Percentiles rank a stretch among this genome's conserved stretches.
Conservation (phyloP, 2,329 filamentous ascomycete species). For the Zymoseptoria ardabiliae region DNA sequence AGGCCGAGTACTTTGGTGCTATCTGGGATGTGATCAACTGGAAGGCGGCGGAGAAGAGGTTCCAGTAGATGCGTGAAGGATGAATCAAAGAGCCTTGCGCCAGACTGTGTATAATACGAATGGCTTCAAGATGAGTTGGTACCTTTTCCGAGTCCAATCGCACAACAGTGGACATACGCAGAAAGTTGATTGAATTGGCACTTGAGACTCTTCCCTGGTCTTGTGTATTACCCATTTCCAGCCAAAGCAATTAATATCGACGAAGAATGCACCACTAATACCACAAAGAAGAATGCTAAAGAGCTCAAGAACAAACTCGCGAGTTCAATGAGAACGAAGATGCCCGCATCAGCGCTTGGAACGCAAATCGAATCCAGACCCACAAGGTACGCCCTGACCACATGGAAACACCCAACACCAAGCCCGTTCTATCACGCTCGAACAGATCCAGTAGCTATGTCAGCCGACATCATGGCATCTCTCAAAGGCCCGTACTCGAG, state of each 20-base stretch:
- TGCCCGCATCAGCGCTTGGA: neutral
- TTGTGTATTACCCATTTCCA: too few relatives aligned
- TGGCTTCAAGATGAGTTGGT: neutral
- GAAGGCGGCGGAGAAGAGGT: conserved; percentile 59
- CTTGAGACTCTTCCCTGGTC: too few relatives aligned
- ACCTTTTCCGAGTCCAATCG: neutral
- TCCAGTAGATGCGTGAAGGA: conserved; percentile 22
- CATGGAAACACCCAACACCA: neutral
- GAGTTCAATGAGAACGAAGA: too few relatives aligned
- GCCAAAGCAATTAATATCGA: too few relatives aligned
- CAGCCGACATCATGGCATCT: neutral
- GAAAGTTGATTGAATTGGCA: too few relatives aligned
- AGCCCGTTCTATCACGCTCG: neutral
- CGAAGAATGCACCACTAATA: too few relatives aligned
- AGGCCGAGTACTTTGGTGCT: conserved; percentile 89
- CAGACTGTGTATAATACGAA: neutral
- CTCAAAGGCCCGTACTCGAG: neutral
- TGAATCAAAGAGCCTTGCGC: neutral
- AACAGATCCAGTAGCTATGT: neutral
- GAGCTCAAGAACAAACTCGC: too few relatives aligned
- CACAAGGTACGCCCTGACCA: neutral
- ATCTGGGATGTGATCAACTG: conserved; percentile 97
- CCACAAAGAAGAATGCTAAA: too few relatives aligned
- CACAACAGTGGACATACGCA: neutral
- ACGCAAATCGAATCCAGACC: neutral